Conservation (phyloP, 2,329 filamentous ascomycete species). For the Monosporascus sp. region DNA sequence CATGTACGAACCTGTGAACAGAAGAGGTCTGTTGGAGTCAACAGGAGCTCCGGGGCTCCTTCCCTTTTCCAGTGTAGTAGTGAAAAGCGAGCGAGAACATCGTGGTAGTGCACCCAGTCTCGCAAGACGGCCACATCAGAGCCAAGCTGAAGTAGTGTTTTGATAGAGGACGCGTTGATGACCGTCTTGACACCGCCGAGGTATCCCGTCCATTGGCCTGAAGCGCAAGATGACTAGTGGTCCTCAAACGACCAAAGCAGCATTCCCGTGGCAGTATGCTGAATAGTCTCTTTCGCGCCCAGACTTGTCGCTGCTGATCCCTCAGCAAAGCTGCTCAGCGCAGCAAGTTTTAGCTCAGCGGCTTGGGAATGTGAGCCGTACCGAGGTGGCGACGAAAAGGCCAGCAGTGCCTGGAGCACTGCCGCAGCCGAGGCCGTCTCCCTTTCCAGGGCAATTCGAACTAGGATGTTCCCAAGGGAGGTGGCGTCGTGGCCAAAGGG, state of each 20-base stretch:
- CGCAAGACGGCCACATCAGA: slow-evolving; percentile 14
- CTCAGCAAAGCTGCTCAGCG: slow-evolving; percentile 8
- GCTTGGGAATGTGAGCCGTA: slow-evolving; percentile 13
- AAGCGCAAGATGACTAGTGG: slow-evolving; percentile 10
- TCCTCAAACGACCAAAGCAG: slow-evolving; percentile 22
- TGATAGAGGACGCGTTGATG: slow-evolving; percentile 7
- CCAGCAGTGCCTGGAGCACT: slow-evolving; percentile 14
- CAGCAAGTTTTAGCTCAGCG: slow-evolving; percentile 16
- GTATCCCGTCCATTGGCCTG: slow-evolving; percentile 13
- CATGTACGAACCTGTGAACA: slow-evolving; percentile 5
- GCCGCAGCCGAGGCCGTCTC: slow-evolving; percentile 9
- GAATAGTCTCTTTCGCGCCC: slow-evolving; percentile 12
- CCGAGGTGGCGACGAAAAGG: slow-evolving; percentile 16
- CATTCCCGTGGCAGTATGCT: slow-evolving; percentile 22
- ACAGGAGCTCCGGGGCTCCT: not conserved
- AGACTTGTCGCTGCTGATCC: slow-evolving; percentile 2
- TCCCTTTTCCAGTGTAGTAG: slow-evolving; percentile 19
- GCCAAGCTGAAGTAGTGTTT: slow-evolving; percentile 2
- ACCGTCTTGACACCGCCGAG: slow-evolving; percentile 14
- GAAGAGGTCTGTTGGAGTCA: slow-evolving; percentile 1
- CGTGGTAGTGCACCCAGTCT: slow-evolving; percentile 26
- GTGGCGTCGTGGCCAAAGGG: slow-evolving; percentile 14
- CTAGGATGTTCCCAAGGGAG: slow-evolving; percentile 13
- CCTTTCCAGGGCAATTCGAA: slow-evolving; percentile 12
- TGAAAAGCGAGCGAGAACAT: slow-evolving; percentile 22